Evolutionary conservation across 192 early-diverging fungal species (phyloP).

Genomic region (Polychytrium aggregatum): DNA sequence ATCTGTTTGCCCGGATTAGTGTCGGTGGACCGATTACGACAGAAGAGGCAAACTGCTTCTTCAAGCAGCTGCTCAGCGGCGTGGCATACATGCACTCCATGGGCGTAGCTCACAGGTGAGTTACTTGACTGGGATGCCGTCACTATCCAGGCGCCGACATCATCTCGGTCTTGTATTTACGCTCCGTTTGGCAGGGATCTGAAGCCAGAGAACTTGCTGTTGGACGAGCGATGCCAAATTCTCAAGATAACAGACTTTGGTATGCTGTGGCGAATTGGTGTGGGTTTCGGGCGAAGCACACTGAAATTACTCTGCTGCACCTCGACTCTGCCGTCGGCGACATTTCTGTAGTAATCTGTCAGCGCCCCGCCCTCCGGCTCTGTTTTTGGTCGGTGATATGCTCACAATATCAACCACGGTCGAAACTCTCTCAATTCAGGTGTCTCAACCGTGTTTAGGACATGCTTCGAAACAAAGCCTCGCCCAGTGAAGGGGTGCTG

Average conservation of each 20-base stretch:
- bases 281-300: neutral
- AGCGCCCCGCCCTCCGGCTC: too few species aligned
- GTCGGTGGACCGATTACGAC: conserved; percentile 15
- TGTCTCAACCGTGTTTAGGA: conserved; percentile 32
- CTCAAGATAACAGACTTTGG: conserved; percentile 50
- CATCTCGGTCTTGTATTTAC: neutral
- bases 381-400: too few species aligned
- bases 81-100: conserved; percentile 39
- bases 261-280: conserved; percentile 1
- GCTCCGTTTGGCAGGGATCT: conserved; percentile 23
- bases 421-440: too few species aligned
- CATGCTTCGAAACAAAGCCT: conserved; percentile 31
- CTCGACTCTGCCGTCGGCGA: neutral
- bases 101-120: conserved; percentile 42
- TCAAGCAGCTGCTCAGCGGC: conserved; percentile 39
- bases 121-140: neutral
- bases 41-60: conserved; percentile 37
- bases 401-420: too few species aligned
- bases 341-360: conserved; percentile 25
- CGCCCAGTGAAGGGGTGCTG: conserved; percentile 28
- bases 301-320: conserved; percentile 1
- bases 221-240: conserved; percentile 28
- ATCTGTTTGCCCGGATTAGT: conserved; percentile 28
- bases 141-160: neutral
- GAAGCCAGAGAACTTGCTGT: conserved; percentile 43